phyloP scores from a whole-genome alignment of 2,329 filamentous ascomycete genomes.

The Mariannaea sp. region DNA sequence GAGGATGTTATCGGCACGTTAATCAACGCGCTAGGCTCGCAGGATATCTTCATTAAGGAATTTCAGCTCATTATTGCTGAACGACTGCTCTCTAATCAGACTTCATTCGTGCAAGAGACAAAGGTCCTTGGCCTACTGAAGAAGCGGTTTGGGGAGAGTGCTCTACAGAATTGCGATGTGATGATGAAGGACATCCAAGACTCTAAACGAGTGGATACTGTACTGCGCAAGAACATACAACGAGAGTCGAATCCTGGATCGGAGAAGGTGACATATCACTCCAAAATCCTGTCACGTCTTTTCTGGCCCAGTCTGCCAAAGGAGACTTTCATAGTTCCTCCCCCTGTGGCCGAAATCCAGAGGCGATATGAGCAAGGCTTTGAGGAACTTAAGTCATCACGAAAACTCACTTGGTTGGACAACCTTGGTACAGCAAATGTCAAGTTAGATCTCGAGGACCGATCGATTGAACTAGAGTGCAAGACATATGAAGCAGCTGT shows the following conservation, averaged over 20 bases:
- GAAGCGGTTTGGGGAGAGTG: slow-evolving; percentile 81
- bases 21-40: slow-evolving; percentile 84
- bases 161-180: slow-evolving; percentile 91
- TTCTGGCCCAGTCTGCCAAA: slow-evolving; percentile 88
- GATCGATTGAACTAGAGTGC: slow-evolving; percentile 72
- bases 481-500: slow-evolving; percentile 86
- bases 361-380: slow-evolving; percentile 75
- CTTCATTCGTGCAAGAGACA: slow-evolving; percentile 76
- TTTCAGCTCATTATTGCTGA: slow-evolving; percentile 89
- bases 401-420: slow-evolving; percentile 88
- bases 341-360: slow-evolving; percentile 64
- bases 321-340: slow-evolving; percentile 69
- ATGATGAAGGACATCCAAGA: slow-evolving; percentile 95
- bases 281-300: slow-evolving; percentile 86
- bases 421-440: slow-evolving; percentile 80
- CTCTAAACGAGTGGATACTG: slow-evolving; percentile 72
- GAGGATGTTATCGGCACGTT: slow-evolving; percentile 92
- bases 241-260: slow-evolving; percentile 18
- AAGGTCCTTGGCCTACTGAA: slow-evolving; percentile 87
- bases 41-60: slow-evolving; percentile 92
- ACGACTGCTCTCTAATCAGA: slow-evolving; percentile 70
- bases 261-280: slow-evolving; percentile 59
- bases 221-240: slow-evolving; percentile 58
- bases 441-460: slow-evolving; percentile 81
- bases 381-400: slow-evolving; percentile 76